Conservation (phyloP, 179 eudicot genomes). For the Camellia oleifera region DNA sequence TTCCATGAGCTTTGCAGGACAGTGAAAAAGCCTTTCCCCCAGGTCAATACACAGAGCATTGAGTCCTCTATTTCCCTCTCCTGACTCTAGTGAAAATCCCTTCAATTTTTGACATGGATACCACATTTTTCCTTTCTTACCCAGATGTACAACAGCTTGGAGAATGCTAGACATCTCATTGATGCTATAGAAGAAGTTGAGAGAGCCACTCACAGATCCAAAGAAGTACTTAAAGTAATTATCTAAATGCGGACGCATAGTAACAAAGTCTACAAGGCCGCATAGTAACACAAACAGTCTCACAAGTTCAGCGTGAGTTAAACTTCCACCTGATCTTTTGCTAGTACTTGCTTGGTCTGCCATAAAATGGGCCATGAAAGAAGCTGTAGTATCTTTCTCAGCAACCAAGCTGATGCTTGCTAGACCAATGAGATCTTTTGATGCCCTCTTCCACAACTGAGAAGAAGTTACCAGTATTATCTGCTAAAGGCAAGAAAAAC, state of each 20-base stretch:
- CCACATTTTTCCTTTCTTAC: too few species aligned
- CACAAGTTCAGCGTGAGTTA: background rate
- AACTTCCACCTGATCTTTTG: background rate
- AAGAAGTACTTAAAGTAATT: background rate
- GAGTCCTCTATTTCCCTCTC: too few species aligned
- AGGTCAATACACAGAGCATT: too few species aligned
- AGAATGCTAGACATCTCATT: background rate
- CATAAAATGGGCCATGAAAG: background rate
- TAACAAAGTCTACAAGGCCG: background rate
- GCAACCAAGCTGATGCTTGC: background rate
- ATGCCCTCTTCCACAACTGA: background rate
- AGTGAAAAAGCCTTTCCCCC: too few species aligned
- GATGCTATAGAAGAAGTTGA: background rate
- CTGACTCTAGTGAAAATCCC: too few species aligned
- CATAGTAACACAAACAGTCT: background rate
- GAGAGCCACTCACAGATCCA: background rate
- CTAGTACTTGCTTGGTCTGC: background rate
- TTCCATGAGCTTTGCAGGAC: too few species aligned
- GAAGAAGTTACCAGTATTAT: background rate
- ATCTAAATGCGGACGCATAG: background rate
- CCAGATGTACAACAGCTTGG: background rate
- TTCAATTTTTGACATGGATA: too few species aligned
- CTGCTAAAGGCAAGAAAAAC: background rate
- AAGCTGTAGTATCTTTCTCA: background rate
- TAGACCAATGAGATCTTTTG: background rate